Evolutionary conservation across 2,329 filamentous ascomycete species (phyloP), one percentile per base, ranked within the genome.

Genomic region (Arthrobotrys pseudoclavata): DNA sequence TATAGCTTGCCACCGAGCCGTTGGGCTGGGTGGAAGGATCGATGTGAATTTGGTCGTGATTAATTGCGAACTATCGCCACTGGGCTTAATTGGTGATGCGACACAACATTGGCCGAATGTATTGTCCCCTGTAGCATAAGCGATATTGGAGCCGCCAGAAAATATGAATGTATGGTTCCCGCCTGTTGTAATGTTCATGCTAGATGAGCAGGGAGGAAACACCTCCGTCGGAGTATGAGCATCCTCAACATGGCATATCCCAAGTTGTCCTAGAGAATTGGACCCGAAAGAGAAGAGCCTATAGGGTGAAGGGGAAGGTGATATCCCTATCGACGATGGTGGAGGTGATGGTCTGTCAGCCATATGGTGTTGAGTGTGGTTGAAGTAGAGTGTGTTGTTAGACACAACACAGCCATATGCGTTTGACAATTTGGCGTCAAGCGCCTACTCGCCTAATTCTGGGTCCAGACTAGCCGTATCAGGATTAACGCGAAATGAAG

Each of bases 131-230:
- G 89, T 87, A 81, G 88, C 90, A 81, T 89, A 91, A 0, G 94
- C 85, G 0, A 84, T 80, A n/a, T 55, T 61, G n/a, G 12, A 26
- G 10, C 18, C 20, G 3, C 47, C 82, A n/a, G 87, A 88, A 10
- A 94, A 85, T 9, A 97, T 83, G 3, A 97, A 84, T 0, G 93
- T 96, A 83, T 97, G 95, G 82, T 97, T 97, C 0, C 94, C 94
- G 3, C 95, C 95, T 6, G 92, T 87, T 52, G 82, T 84, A 26
- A 91, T 85, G 13, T 34, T 34, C 18, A 74, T 67, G 24, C 37
- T 15, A 4, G 79, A 34, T 69, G 29, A 81, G 80, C 40, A 84
- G 82, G 61, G 82, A 81, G 13, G 83, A 82, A 1, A 85, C 83
- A 78, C 42, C 26, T 69, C 55, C 1, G 81, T 81, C 4, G 84